Percentiles rank a stretch among this genome's conserved stretches.
Evolutionary conservation across 768 basidiomycete species (phyloP).

Genomic region (Exsudoporus frostii): DNA sequence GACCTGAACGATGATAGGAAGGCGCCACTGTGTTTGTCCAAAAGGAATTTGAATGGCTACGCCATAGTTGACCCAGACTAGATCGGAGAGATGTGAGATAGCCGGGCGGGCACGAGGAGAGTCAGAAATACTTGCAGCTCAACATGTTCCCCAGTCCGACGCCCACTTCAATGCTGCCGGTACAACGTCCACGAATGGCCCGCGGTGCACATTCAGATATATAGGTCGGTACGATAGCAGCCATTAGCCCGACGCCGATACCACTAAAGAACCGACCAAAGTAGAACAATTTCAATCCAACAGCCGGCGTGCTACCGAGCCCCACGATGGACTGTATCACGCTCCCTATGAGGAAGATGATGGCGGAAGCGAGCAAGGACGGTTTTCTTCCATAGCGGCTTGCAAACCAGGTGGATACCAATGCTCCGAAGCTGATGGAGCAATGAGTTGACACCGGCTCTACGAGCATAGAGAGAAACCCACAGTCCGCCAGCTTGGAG

Average conservation of each 20-base stretch:
- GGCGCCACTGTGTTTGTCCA: constrained; percentile 36
- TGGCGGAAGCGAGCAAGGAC: constrained; percentile 28
- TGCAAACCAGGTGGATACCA: constrained; percentile 27
- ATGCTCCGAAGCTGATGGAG: constrained; percentile 20
- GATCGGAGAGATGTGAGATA: background rate
- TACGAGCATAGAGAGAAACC: constrained; percentile 2
- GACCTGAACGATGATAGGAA: constrained; percentile 37
- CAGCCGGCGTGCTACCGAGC: constrained; percentile 25
- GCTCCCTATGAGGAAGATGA: constrained; percentile 35
- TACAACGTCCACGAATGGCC: constrained; percentile 37
- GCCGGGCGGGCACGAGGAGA: background rate
- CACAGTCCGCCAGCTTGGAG: constrained; percentile 37
- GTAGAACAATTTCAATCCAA: constrained; percentile 31
- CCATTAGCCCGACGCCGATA: constrained; percentile 42
- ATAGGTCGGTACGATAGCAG: constrained; percentile 36
- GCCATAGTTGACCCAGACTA: constrained; percentile 39
- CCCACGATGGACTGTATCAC: constrained; percentile 34
- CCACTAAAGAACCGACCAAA: constrained; percentile 46
- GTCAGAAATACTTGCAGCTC: constrained; percentile 26
- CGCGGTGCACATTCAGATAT: constrained; percentile 38
- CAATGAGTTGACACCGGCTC: background rate
- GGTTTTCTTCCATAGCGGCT: constrained; percentile 36
- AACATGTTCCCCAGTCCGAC: constrained; percentile 36
- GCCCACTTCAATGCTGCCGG: constrained; percentile 31
- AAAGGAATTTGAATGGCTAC: constrained; percentile 24